These are phyloP conservation scores for Axilococcus clingmanii DNA, from an alignment of 139 green algal species.

Conservation along the genomic window DNA sequence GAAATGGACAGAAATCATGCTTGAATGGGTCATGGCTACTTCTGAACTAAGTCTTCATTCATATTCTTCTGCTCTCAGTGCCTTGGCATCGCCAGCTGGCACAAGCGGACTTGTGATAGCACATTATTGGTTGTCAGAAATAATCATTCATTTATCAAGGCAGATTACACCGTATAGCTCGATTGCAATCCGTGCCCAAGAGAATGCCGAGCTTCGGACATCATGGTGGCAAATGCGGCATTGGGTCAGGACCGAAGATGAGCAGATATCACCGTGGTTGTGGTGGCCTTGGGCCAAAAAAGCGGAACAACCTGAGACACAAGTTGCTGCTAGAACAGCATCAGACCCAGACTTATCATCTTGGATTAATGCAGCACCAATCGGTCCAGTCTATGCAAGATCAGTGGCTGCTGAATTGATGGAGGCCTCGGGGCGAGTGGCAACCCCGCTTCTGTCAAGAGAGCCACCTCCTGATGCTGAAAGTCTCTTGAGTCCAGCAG, in stretches of 20 bases:
- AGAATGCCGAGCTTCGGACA: no score
- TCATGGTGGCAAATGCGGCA: no score
- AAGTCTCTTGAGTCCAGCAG: conserved; percentile 11
- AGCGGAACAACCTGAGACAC: background rate
- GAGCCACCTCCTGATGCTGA: conserved; percentile 33
- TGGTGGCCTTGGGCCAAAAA: no score
- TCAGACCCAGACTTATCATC: conserved; percentile 25
- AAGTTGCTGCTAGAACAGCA: background rate
- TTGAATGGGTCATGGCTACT: conserved; percentile 12
- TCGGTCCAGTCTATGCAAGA: conserved; percentile 36
- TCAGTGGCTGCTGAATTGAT: conserved; percentile 38
- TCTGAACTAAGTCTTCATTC: conserved; percentile 1
- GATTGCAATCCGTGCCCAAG: no score
- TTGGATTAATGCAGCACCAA: conserved; percentile 32
- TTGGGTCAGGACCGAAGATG: no score
- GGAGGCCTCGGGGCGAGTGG: conserved; percentile 18
- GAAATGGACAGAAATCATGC: conserved; percentile 25
- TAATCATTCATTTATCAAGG: conserved; percentile 46
- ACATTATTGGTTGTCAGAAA: conserved; percentile 50
- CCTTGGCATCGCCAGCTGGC: conserved; percentile 28
- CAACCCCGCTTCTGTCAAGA: conserved; percentile 13
- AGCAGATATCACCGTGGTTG: no score
- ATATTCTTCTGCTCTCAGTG: conserved; percentile 7
- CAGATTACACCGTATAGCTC: conserved; percentile 11
- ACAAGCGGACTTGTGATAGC: conserved; percentile 41